A percentile compares a stretch with the other conserved stretches of the same genome.
Conservation (phyloP, 2,329 filamentous ascomycete genomes). For the Rhexocercosporidium sp. region DNA sequence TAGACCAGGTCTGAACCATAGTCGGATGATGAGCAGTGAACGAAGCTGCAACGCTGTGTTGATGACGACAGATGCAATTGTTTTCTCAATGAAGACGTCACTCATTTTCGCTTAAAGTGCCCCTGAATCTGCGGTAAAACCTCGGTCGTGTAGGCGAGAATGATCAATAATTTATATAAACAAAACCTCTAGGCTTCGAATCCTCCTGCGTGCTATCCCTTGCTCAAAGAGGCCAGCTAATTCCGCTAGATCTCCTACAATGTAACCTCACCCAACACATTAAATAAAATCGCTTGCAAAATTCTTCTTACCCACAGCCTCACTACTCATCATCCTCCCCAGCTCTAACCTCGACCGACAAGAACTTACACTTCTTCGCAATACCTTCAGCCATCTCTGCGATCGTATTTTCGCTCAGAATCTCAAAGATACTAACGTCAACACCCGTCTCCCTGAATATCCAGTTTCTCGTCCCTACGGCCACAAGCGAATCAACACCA, state of each 20-base stretch:
- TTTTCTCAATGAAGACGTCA: constrained; percentile 13
- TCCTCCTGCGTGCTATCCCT: too few species aligned
- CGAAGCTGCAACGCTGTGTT: too few species aligned
- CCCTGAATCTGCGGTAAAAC: too few species aligned
- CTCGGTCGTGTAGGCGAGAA: too few species aligned
- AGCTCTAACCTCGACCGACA: constrained; percentile 1
- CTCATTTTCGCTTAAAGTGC: constrained; percentile 11
- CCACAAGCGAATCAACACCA: constrained; percentile 58
- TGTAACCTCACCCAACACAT: neutral
- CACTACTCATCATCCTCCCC: constrained; percentile 12
- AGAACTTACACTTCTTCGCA: constrained; percentile 14
- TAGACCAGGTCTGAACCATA: neutral
- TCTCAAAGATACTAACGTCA: constrained; percentile 41
- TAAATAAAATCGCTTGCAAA: neutral
- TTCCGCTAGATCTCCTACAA: too few species aligned
- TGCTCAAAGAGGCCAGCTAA: too few species aligned
- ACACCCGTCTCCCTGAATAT: constrained; percentile 49
- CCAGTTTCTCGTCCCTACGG: constrained; percentile 59
- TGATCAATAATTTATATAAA: too few species aligned
- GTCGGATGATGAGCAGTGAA: neutral
- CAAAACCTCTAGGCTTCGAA: too few species aligned
- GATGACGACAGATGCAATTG: constrained; percentile 4
- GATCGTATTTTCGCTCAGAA: constrained; percentile 18
- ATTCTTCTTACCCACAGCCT: neutral
- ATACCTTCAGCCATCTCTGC: constrained; percentile 11